Evolutionary conservation across 148 eudicot species (phyloP).

Genomic region (Diospyros kaki): DNA sequence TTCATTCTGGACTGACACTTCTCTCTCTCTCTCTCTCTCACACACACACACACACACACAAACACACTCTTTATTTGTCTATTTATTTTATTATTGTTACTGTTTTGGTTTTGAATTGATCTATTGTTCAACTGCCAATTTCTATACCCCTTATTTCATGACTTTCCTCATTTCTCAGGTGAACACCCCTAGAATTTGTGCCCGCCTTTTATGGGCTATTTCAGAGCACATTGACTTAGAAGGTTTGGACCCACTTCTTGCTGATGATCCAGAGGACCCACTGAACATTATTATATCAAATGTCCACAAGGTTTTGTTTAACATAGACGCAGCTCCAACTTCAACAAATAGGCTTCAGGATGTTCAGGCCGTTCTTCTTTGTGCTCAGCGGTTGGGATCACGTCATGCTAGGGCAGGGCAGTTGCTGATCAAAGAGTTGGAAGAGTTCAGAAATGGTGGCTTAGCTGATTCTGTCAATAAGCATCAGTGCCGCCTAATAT

Average conservation of each 20-base stretch:
- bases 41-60: too few species aligned
- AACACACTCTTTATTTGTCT: background rate
- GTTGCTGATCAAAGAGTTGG: slow-evolving; percentile 80
- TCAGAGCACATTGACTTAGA: slow-evolving; percentile 94
- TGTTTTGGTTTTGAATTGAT: background rate
- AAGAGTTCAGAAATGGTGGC: slow-evolving; percentile 73
- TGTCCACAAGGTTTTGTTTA: slow-evolving; percentile 84
- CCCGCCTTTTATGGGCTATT: slow-evolving; percentile 89
- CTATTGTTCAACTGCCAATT: background rate
- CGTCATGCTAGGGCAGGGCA: slow-evolving; percentile 98
- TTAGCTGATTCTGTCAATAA: slow-evolving; percentile 93
- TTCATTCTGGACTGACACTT: background rate
- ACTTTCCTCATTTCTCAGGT: slow-evolving; percentile 48
- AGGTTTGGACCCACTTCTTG: slow-evolving; percentile 91
- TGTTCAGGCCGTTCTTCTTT: slow-evolving; percentile 89
- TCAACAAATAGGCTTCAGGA: slow-evolving; percentile 89
- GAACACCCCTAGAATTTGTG: slow-evolving; percentile 79
- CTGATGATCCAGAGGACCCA: slow-evolving; percentile 95
- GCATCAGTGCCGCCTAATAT: slow-evolving; percentile 84
- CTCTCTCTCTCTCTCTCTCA: background rate
- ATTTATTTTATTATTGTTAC: background rate
- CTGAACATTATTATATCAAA: slow-evolving; percentile 76
- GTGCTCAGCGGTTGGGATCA: slow-evolving; percentile 88
- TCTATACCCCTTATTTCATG: background rate
- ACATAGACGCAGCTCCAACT: slow-evolving; percentile 69